phyloP scores from a whole-genome alignment of 352 stramenopile genomes.

The Plasmopara muralis region DNA sequence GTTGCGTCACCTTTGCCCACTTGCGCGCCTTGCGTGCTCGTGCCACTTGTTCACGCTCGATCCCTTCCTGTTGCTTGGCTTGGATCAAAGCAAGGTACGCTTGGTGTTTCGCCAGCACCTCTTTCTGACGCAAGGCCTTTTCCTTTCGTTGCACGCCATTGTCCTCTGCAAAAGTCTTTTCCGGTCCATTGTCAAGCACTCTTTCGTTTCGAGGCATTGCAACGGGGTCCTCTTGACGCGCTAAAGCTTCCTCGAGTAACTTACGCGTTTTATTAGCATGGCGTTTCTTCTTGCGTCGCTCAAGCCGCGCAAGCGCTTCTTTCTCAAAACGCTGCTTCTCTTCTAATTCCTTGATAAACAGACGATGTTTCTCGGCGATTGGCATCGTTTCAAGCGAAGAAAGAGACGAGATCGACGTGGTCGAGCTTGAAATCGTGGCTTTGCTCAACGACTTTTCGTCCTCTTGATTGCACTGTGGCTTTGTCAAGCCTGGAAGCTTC shows the following conservation, averaged over 20 bases:
- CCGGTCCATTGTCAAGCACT: constrained; percentile 4
- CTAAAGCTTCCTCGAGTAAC: constrained; percentile 37
- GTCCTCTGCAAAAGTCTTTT: constrained; percentile 17
- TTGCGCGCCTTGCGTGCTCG: constrained; percentile 39
- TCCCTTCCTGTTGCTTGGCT: constrained; percentile 45
- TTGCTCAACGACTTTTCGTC: constrained; percentile 4
- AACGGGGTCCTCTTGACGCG: constrained; percentile 24
- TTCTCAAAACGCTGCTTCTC: constrained; percentile 67
- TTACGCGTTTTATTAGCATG: constrained; percentile 54
- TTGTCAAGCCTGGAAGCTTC: constrained; percentile 38
- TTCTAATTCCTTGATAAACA: constrained; percentile 66
- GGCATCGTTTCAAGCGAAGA: constrained; percentile 8
- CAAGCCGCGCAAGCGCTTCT: constrained; percentile 35
- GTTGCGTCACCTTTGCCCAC: constrained; percentile 52
- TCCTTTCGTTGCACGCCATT: constrained; percentile 16
- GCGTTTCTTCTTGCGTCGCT: constrained; percentile 47
- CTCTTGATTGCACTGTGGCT: constrained; percentile 37
- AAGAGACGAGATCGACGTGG: constrained; percentile 11
- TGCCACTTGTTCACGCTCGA: constrained; percentile 43
- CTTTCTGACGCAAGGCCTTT: constrained; percentile 37
- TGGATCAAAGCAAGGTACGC: constrained; percentile 42
- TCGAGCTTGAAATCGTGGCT: constrained; percentile 5
- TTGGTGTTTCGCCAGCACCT: constrained; percentile 56
- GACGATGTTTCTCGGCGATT: constrained; percentile 43
- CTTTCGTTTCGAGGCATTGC: neutral